A percentile compares a stretch with the other conserved stretches of the same genome.
Evolutionary conservation across 148 eudicot genomes (phyloP).

Genomic region (Vaccinium darrowii): DNA sequence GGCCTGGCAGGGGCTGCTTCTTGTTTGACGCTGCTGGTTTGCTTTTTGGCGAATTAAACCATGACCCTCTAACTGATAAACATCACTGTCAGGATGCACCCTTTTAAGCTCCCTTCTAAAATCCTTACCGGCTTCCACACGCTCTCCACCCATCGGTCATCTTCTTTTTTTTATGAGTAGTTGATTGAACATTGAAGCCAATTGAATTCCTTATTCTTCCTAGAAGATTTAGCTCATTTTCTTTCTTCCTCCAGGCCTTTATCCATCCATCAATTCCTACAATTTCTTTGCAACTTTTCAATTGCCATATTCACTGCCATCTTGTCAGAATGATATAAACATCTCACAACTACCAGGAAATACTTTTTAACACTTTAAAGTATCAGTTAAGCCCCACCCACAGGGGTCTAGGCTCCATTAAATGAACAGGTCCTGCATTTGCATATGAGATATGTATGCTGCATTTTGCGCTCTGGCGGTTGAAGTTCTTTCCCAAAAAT

Average conservation of each 20-base stretch:
- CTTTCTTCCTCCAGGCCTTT: not conserved
- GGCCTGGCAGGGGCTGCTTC: not conserved
- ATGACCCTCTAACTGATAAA: not conserved
- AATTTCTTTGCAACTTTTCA: not conserved
- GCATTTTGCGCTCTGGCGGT: not conserved
- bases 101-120: not conserved
- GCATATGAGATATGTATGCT: too few species aligned
- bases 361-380: too few species aligned
- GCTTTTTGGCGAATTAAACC: not conserved
- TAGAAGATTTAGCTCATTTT: not conserved
- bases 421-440: too few species aligned
- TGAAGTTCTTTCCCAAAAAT: not conserved
- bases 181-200: not conserved
- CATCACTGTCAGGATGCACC: not conserved
- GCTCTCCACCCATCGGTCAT: not conserved
- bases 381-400: too few species aligned
- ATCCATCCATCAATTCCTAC: not conserved
- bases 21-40: not conserved
- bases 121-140: not conserved
- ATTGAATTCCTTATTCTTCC: not conserved
- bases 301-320: not conserved
- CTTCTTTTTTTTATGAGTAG: not conserved
- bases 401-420: not conserved
- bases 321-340: not conserved
- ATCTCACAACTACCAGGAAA: not conserved